phyloP scores from a whole-genome alignment of 345 rosid genomes.

The Euphorbia lathyris region DNA sequence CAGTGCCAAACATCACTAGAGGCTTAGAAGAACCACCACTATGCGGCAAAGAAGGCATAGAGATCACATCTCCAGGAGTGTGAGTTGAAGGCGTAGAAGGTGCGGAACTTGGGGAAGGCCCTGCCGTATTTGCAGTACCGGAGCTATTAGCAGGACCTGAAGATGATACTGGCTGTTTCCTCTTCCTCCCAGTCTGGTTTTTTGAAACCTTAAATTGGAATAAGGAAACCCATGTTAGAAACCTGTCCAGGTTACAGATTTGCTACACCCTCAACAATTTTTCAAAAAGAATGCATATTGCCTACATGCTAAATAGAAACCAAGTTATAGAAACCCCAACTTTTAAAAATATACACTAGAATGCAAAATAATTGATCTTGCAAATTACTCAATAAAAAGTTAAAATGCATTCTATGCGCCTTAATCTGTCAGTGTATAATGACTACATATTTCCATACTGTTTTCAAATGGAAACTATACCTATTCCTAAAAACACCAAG shows the following conservation, averaged over 20 bases:
- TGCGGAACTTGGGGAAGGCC: constrained; percentile 99
- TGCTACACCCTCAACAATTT: not conserved
- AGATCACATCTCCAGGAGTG: constrained; percentile 90
- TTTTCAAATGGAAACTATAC: not conserved
- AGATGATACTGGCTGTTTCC: constrained; percentile 97
- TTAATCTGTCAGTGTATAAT: not conserved
- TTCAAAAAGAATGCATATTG: constrained; percentile 1
- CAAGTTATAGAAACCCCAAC: not conserved
- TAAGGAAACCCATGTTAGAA: constrained; percentile 35
- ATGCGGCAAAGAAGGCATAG: constrained; percentile 85
- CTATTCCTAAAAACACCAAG: not conserved
- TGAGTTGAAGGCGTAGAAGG: constrained; percentile 98
- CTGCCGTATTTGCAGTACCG: constrained; percentile 96
- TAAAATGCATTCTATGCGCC: not conserved
- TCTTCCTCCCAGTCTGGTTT: constrained; percentile 90
- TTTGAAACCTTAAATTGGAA: constrained; percentile 68
- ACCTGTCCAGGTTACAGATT: not conserved
- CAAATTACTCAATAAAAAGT: not conserved
- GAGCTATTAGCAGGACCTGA: constrained; percentile 99
- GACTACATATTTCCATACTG: not conserved
- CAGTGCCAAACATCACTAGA: constrained; percentile 65
- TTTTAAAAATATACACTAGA: not conserved
- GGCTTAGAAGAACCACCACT: constrained; percentile 83
- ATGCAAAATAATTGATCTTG: not conserved
- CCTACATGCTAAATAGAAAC: not conserved